phyloP scores from a whole-genome alignment of 2,329 filamentous ascomycete genomes.

The Curvularia eragrostidis region DNA sequence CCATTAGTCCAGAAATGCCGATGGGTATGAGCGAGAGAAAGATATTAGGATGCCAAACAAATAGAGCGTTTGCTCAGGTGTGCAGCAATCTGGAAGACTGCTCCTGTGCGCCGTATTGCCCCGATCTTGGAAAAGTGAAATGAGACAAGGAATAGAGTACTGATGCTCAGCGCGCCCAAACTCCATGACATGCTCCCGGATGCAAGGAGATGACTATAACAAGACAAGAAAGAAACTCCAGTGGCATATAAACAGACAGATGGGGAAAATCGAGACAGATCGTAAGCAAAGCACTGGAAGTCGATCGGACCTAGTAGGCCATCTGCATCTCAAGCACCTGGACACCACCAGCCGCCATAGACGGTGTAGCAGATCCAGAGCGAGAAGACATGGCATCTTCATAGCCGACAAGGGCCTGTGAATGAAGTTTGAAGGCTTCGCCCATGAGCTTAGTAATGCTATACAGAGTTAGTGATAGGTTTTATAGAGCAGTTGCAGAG shows the following conservation, averaged over 20 bases:
- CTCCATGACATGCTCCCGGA: slow-evolving; percentile 43
- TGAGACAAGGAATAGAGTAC: slow-evolving; percentile 13
- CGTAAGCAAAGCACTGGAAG: slow-evolving; percentile 3
- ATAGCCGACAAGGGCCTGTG: slow-evolving; percentile 92
- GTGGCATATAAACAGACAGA: slow-evolving; percentile 37
- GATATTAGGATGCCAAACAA: slow-evolving; percentile 45
- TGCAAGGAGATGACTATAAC: slow-evolving; percentile 38
- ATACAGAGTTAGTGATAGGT: slow-evolving; percentile 53
- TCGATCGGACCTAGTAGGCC: slow-evolving; percentile 44
- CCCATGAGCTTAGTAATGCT: slow-evolving; percentile 96
- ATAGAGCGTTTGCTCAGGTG: slow-evolving; percentile 45
- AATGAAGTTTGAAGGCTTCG: slow-evolving; percentile 96
- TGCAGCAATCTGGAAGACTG: slow-evolving; percentile 44
- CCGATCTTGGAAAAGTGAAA: slow-evolving; percentile 31
- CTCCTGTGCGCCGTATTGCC: slow-evolving; percentile 46
- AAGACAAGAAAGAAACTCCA: slow-evolving; percentile 26
- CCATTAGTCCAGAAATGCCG: slow-evolving; percentile 43
- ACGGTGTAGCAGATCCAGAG: slow-evolving; percentile 52
- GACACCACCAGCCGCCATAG: slow-evolving; percentile 51
- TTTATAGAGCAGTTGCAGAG: background rate
- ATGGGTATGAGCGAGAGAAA: slow-evolving; percentile 48
- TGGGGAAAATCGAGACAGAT: slow-evolving; percentile 30
- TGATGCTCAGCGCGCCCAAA: slow-evolving; percentile 3
- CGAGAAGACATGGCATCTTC: slow-evolving; percentile 74
- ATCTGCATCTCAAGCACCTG: slow-evolving; percentile 54